Conservation (phyloP, 176 grass and related monocot species). For the Rhynchospora pubera region DNA sequence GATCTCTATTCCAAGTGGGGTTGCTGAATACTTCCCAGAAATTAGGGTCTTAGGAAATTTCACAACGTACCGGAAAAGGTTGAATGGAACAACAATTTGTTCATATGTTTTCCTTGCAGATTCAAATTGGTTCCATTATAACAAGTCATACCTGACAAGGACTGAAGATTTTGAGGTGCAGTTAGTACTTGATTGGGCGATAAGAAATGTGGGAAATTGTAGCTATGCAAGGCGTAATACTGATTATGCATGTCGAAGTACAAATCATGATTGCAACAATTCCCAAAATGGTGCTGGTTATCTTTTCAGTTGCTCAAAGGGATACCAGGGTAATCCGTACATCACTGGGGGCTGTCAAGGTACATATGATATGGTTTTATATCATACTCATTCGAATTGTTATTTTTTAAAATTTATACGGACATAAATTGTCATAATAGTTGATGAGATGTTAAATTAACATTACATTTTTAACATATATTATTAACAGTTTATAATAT, state of each 20-base stretch:
- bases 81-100: constrained; percentile 5
- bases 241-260: constrained; percentile 33
- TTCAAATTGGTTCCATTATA: constrained; percentile 18
- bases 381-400: background rate
- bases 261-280: background rate
- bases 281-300: constrained; percentile 23
- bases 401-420: too few species aligned
- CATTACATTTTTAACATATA: too few species aligned
- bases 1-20: background rate
- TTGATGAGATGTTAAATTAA: too few species aligned
- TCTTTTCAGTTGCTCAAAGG: constrained; percentile 27
- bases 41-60: background rate
- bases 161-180: constrained; percentile 24
- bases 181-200: constrained; percentile 43
- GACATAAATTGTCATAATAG: too few species aligned
- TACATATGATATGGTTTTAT: background rate
- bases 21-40: background rate
- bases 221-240: constrained; percentile 21
- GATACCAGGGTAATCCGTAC: constrained; percentile 52
- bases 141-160: constrained; percentile 1
- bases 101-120: constrained; percentile 32
- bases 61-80: too few species aligned
- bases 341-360: constrained; percentile 39
- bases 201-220: constrained; percentile 24
- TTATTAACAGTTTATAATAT: too few species aligned